phyloP scores from a whole-genome alignment of 371 early-diverging fungal species.

The Circinella umbellata region DNA sequence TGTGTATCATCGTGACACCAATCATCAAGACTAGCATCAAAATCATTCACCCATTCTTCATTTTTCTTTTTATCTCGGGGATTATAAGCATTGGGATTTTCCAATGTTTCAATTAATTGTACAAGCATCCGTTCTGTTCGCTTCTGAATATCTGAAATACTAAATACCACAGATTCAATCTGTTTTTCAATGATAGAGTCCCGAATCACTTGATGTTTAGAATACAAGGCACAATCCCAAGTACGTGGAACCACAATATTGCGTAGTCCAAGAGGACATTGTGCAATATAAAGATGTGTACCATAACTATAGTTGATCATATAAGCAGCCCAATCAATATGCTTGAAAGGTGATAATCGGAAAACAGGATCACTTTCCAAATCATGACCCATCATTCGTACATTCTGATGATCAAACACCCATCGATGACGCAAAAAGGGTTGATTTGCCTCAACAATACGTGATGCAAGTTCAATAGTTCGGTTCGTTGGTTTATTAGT shows the following conservation, averaged over 20 bases:
- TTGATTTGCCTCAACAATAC: slow-evolving; percentile 40
- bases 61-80: slow-evolving; percentile 36
- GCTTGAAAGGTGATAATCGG: slow-evolving; percentile 17
- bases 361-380: slow-evolving; percentile 33
- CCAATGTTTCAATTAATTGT: slow-evolving; percentile 38
- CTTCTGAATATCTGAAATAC: slow-evolving; percentile 50
- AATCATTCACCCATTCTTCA: slow-evolving; percentile 56
- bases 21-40: slow-evolving; percentile 57
- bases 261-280: slow-evolving; percentile 34
- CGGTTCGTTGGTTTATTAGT: slow-evolving; percentile 23
- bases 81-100: slow-evolving; percentile 37
- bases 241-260: slow-evolving; percentile 38
- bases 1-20: slow-evolving; percentile 59
- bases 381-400: slow-evolving; percentile 24
- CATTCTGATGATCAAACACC: slow-evolving; percentile 45
- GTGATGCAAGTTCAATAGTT: slow-evolving; percentile 39
- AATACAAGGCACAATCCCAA: slow-evolving; percentile 53
- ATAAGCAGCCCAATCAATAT: slow-evolving; percentile 46
- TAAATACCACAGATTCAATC: slow-evolving; percentile 50
- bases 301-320: slow-evolving; percentile 51
- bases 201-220: slow-evolving; percentile 28
- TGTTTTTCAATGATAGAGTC: slow-evolving; percentile 45
- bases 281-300: slow-evolving; percentile 42
- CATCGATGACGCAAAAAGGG: slow-evolving; percentile 44
- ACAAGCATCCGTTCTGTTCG: slow-evolving; percentile 49